Evolutionary conservation across 139 green algal genomes (phyloP), one percentile per base, ranked within the genome.

Genomic region (Chlamydomonas sphaeroides): DNA sequence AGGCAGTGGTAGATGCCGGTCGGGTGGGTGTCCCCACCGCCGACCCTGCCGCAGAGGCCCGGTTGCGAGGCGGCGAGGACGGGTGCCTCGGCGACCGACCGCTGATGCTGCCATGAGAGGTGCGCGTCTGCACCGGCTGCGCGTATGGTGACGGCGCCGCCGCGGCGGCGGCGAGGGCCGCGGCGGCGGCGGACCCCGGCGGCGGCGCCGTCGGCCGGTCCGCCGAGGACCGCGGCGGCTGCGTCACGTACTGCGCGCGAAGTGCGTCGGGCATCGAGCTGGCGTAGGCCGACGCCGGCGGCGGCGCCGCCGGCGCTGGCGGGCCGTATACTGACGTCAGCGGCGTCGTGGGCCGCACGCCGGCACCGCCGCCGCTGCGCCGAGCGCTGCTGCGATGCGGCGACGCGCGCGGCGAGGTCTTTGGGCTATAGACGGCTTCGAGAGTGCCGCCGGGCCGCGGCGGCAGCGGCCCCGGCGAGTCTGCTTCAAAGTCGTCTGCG

Each of bases 341-440:
- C 15, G 72, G 39, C 0, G 53, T n/a, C 30, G 28, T 49, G n/a
- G n/a, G n/a, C n/a, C n/a, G 28, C 26, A 23, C 1, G 26, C 8
- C 26, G 8, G 56, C 3, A 1, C 23, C 18, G 1, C 56, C 8
- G 17, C 26, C 10, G 26, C 56, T 10, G 56, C 56, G 1, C 56
- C 56, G 23, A 15, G 5, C 20, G 20, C 20, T 15, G 26, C 26
- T 5, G 18, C 49, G n/a, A n/a, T n/a, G n/a, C n/a, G n/a, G n/a
- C 49, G 56, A 8, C 56, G 30, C 14, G 7, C 10, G 28, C 2
- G 59, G 59, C 14, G 61, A 39, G 23, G 30, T 33, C 61, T 72
- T 63, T n/a, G 75, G 75, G 26, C 61, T 73, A 45, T 82, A 82
- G 32, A 28, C 33, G 7, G 32, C 17, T n/a, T 82, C 62, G 21